These are phyloP conservation scores for Candida sp. DNA, from an alignment of 1,139 yeast species.

Conservation along the genomic window DNA sequence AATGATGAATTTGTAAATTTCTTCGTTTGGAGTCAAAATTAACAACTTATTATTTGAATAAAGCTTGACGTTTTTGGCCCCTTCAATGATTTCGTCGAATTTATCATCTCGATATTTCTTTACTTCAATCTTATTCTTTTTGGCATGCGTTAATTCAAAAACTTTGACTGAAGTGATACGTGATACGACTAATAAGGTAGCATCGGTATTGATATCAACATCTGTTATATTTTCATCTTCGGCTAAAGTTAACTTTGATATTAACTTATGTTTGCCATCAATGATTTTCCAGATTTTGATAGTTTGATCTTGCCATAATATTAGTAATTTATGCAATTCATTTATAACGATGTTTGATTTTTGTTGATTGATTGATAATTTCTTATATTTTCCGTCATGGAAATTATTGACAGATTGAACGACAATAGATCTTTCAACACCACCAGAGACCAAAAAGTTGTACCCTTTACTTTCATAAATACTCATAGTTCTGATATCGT, in stretches of 20 bases:
- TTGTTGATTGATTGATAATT: slow-evolving; percentile 66
- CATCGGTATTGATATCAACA: slow-evolving; percentile 67
- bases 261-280: slow-evolving; percentile 44
- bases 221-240: slow-evolving; percentile 81
- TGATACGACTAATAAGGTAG: slow-evolving; percentile 66
- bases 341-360: slow-evolving; percentile 53
- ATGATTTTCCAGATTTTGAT: slow-evolving; percentile 76
- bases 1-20: slow-evolving; percentile 49
- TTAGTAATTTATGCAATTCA: slow-evolving; percentile 47
- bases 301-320: slow-evolving; percentile 80
- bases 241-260: slow-evolving; percentile 61
- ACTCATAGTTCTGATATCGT: slow-evolving; percentile 82
- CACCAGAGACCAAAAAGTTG: slow-evolving; percentile 79
- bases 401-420: slow-evolving; percentile 67
- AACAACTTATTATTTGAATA: slow-evolving; percentile 44
- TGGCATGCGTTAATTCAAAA: slow-evolving; percentile 48
- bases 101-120: slow-evolving; percentile 51
- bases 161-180: slow-evolving; percentile 68
- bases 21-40: slow-evolving; percentile 65
- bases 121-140: slow-evolving; percentile 41
- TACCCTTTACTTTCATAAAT: slow-evolving; percentile 67
- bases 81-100: slow-evolving; percentile 43
- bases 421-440: slow-evolving; percentile 80
- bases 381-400: slow-evolving; percentile 71
- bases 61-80: slow-evolving; percentile 55